These are phyloP conservation scores for Crithidia mellificae DNA, from an alignment of 208 protist genomes.

Conservation along the genomic window DNA sequence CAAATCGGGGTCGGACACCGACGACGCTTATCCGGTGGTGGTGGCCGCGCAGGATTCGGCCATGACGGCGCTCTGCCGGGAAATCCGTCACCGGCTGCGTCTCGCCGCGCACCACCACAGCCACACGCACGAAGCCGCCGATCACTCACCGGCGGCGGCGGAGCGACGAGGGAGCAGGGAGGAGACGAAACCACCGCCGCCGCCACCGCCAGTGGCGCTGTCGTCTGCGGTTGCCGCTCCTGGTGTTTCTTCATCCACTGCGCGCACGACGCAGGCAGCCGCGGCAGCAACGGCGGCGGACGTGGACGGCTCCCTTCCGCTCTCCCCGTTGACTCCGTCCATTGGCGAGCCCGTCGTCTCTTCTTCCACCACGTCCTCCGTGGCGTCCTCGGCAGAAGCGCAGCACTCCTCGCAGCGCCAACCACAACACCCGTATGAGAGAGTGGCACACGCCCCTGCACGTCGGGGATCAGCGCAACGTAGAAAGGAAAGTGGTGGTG, in stretches of 20 bases:
- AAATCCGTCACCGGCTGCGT: conserved; percentile 28
- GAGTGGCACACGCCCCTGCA: no score
- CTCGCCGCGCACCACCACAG: not conserved
- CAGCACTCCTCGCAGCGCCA: no score
- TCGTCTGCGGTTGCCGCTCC: not conserved
- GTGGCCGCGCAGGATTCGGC: conserved; percentile 13
- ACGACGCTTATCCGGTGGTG: conserved; percentile 26
- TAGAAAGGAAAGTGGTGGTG: no score
- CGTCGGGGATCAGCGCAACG: no score
- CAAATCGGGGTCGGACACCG: conserved; percentile 5
- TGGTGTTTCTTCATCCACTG: not conserved
- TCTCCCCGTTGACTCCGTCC: not conserved
- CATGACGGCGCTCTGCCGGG: conserved; percentile 25
- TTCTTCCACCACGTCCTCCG: not conserved
- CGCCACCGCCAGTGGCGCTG: not conserved
- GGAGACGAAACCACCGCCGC: not conserved
- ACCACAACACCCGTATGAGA: no score
- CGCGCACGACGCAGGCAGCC: no score
- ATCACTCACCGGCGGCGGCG: not conserved
- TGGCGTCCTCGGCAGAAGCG: not conserved
- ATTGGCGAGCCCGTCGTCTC: not conserved
- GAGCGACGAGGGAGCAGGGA: not conserved
- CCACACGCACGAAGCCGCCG: not conserved
- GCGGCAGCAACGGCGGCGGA: no score
- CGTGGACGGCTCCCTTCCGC: no score